Percentiles rank a stretch among this genome's conserved stretches.
These are phyloP conservation scores for Scolecobasidium constrictum DNA, from an alignment of 2,329 filamentous ascomycete species.

Conservation along the genomic window DNA sequence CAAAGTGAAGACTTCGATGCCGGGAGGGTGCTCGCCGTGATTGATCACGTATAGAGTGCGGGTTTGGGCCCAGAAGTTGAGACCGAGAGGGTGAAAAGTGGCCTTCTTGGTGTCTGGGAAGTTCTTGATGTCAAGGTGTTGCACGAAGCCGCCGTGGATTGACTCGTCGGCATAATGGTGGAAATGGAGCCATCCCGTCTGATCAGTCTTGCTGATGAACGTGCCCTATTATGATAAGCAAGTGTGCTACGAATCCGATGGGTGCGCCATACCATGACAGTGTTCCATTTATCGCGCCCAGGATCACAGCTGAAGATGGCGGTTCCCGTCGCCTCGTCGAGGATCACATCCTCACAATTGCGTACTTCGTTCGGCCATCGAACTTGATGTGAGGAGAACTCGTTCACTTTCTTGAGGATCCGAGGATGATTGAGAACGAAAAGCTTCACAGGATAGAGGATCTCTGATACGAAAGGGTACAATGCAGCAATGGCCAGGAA, in stretches of 20 bases:
- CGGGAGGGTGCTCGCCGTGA: conserved; percentile 23
- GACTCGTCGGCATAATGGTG: conserved; percentile 2
- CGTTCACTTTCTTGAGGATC: conserved; percentile 15
- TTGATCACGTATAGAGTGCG: conserved; percentile 29
- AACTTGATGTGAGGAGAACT: conserved; percentile 20
- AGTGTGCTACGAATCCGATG: no score
- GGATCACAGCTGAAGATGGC: conserved; percentile 33
- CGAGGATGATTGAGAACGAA: conserved; percentile 17
- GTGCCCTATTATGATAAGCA: conserved; percentile 4
- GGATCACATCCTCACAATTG: conserved; percentile 33
- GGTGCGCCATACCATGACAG: conserved; percentile 34
- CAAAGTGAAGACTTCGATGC: conserved; percentile 24
- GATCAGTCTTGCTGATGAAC: conserved; percentile 5
- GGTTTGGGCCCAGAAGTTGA: conserved; percentile 24
- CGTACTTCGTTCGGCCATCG: conserved; percentile 24
- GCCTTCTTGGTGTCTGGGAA: background rate
- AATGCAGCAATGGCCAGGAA: conserved; percentile 12
- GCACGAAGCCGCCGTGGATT: background rate
- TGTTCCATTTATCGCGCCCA: conserved; percentile 33
- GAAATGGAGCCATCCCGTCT: conserved; percentile 1
- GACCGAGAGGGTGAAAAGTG: conserved; percentile 32
- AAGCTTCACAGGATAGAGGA: conserved; percentile 14
- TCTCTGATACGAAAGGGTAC: conserved; percentile 20
- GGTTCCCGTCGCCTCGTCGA: conserved; percentile 25
- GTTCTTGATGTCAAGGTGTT: background rate